Conservation (phyloP, 148 eudicot species). For the Nepenthes mirabilis region DNA sequence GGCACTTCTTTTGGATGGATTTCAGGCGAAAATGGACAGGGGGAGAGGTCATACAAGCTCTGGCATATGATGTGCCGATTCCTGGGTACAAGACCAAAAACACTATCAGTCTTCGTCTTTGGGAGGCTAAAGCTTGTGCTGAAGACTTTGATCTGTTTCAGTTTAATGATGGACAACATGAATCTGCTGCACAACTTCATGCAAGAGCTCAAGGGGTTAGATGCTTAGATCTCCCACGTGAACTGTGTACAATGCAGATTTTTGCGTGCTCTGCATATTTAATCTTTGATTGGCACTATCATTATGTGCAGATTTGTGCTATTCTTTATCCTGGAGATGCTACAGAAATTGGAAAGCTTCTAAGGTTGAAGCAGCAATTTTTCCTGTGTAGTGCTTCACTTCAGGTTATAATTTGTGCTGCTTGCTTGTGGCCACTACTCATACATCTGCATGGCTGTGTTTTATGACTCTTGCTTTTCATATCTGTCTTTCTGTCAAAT, state of each 20-base stretch:
- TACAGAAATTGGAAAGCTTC: conserved; percentile 78
- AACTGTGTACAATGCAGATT: neutral
- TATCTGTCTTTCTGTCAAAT: neutral
- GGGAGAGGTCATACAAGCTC: conserved; percentile 86
- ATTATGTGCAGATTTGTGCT: conserved; percentile 72
- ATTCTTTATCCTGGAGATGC: conserved; percentile 98
- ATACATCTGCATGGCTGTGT: conserved; percentile 1
- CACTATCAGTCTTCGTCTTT: conserved; percentile 91
- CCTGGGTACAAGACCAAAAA: conserved; percentile 96
- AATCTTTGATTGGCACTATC: conserved; percentile 6
- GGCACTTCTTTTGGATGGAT: conserved; percentile 6
- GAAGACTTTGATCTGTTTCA: conserved; percentile 73
- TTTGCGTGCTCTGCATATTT: neutral
- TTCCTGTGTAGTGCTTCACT: conserved; percentile 98
- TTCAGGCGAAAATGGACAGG: conserved; percentile 85
- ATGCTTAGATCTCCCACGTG: neutral
- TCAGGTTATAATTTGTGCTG: conserved; percentile 42
- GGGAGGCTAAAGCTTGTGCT: conserved; percentile 97
- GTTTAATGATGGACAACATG: conserved; percentile 91
- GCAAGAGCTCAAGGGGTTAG: conserved; percentile 82
- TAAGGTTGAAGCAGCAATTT: conserved; percentile 92
- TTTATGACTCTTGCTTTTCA: conserved; percentile 1
- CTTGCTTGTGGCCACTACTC: neutral
- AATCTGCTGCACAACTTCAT: conserved; percentile 82
- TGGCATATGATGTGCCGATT: conserved; percentile 96